Conservation (phyloP, 169 alveolate genomes). For the Plasmodium chabaudi region DNA sequence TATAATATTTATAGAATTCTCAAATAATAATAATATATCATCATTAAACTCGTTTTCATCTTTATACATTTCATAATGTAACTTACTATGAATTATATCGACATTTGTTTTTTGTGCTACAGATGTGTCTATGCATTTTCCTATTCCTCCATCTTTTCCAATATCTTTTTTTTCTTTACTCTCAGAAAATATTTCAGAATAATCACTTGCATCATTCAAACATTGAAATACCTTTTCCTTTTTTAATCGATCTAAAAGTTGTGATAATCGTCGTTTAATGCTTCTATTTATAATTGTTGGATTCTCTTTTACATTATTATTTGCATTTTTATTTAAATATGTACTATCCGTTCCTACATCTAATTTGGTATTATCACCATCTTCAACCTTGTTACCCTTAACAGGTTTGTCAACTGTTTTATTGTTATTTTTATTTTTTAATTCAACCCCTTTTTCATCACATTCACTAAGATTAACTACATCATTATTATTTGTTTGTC, state of each 20-base stretch:
- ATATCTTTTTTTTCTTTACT: background rate
- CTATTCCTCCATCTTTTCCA: conserved; percentile 4
- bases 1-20: conserved; percentile 5
- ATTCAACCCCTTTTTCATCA: background rate
- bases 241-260: conserved; percentile 23
- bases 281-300: conserved; percentile 20
- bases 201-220: conserved; percentile 22
- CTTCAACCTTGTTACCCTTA: background rate
- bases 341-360: background rate
- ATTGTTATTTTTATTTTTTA: background rate
- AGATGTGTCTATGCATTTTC: too few relatives aligned
- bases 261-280: conserved; percentile 52
- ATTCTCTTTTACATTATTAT: background rate
- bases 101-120: background rate
- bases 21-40: conserved; percentile 25
- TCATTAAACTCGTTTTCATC: conserved; percentile 30
- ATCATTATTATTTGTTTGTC: background rate
- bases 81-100: conserved; percentile 34
- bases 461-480: background rate
- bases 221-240: conserved; percentile 14
- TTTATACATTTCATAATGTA: conserved; percentile 52
- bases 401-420: background rate
- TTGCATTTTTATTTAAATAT: background rate
- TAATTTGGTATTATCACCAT: background rate
- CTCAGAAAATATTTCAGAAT: background rate